Conservation (phyloP, 2,329 filamentous ascomycete genomes). For the Exophiala xenobiotica region DNA sequence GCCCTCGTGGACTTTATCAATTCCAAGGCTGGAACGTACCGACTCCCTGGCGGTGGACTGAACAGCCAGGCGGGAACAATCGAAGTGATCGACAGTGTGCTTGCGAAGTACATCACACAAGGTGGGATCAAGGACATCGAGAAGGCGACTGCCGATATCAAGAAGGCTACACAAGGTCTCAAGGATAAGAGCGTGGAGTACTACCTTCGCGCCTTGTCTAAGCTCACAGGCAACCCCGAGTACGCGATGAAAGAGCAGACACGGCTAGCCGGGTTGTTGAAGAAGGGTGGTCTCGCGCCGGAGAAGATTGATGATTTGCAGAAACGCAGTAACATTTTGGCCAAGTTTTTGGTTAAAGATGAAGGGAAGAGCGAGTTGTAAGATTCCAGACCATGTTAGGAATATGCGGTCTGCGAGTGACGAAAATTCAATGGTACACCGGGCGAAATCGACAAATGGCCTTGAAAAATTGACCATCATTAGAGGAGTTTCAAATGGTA, state of each 20-base stretch:
- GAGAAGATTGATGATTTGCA: slow-evolving; percentile 87
- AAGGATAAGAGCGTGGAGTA: slow-evolving; percentile 86
- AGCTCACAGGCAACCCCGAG: slow-evolving; percentile 72
- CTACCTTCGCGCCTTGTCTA: slow-evolving; percentile 88
- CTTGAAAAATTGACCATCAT: slow-evolving; percentile 1
- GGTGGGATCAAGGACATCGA: slow-evolving; percentile 48
- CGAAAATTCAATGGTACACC: no score
- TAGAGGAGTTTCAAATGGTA: slow-evolving; percentile 14
- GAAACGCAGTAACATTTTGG: slow-evolving; percentile 82
- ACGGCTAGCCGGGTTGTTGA: slow-evolving; percentile 74
- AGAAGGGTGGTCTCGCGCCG: slow-evolving; percentile 80
- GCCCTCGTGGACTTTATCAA: slow-evolving; percentile 82
- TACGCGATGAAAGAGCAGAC: slow-evolving; percentile 84
- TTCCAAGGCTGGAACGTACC: slow-evolving; percentile 83
- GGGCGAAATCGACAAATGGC: no score
- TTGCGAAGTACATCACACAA: slow-evolving; percentile 67
- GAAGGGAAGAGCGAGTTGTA: slow-evolving; percentile 66
- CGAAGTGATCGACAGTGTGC: slow-evolving; percentile 70
- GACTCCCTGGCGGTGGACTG: slow-evolving; percentile 75
- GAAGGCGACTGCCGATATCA: slow-evolving; percentile 67
- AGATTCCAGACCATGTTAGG: slow-evolving; percentile 28
- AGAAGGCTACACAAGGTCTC: slow-evolving; percentile 66
- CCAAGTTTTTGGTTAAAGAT: slow-evolving; percentile 67
- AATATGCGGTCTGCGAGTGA: not conserved
- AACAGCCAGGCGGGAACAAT: slow-evolving; percentile 79